These are phyloP conservation scores for Talaromyces stipitatus DNA, from an alignment of 495 filamentous ascomycete genomes.

Conservation along the genomic window DNA sequence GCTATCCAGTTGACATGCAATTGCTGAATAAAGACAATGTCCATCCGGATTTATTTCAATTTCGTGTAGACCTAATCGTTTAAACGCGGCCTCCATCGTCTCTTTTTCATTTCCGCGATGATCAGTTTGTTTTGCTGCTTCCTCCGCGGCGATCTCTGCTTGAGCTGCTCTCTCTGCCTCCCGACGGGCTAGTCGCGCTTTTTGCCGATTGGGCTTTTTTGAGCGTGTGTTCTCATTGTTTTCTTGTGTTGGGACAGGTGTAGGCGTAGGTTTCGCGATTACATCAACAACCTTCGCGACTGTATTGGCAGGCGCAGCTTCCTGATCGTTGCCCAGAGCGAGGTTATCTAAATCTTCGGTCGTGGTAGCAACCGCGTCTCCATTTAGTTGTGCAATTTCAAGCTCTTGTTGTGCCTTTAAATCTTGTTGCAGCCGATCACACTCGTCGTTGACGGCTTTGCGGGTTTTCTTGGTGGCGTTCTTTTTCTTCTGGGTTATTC, in stretches of 20 bases:
- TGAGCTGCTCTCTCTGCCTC: constrained; percentile 74
- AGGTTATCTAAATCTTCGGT: not conserved
- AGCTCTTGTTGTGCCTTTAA: constrained; percentile 58
- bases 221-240: constrained; percentile 11
- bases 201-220: constrained; percentile 84
- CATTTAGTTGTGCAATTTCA: constrained; percentile 56
- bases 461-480: constrained; percentile 92
- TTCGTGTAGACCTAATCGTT: constrained; percentile 57
- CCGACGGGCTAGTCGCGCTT: constrained; percentile 80
- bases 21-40: constrained; percentile 90
- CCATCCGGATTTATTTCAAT: constrained; percentile 81
- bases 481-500: constrained; percentile 92
- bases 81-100: constrained; percentile 59
- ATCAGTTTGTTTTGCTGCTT: constrained; percentile 68
- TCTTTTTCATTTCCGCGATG: constrained; percentile 62
- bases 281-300: constrained; percentile 9
- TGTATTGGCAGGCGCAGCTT: constrained; percentile 13
- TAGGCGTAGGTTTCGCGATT: not conserved
- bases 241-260: constrained; percentile 1
- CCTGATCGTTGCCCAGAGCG: constrained; percentile 11
- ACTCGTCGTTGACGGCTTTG: constrained; percentile 80
- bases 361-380: constrained; percentile 17
- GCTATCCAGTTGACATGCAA: constrained; percentile 70
- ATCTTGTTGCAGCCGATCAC: constrained; percentile 61
- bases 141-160: constrained; percentile 56